phyloP scores from a whole-genome alignment of 495 filamentous ascomycete species.

The Mycothermus thermophilus region DNA sequence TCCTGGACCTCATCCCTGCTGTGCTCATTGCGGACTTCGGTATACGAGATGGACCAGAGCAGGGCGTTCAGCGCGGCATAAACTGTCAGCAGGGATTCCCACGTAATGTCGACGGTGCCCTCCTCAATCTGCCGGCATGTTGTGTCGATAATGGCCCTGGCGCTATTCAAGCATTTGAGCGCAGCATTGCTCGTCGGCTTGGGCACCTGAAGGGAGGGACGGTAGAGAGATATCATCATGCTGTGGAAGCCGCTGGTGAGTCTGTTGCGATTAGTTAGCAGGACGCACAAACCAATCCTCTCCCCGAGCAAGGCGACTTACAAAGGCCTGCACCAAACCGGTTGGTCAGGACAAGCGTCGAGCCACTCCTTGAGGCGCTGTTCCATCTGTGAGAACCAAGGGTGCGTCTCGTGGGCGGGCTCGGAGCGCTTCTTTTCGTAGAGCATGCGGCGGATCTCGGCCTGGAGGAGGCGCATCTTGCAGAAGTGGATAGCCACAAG shows the following conservation, averaged over 20 bases:
- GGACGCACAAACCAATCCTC: too few relatives aligned
- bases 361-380: conserved; percentile 62
- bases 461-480: conserved; percentile 76
- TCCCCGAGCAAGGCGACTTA: conserved; percentile 15
- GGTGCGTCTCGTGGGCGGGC: conserved; percentile 60
- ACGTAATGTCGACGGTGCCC: conserved; percentile 68
- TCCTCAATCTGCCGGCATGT: conserved; percentile 62
- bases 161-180: conserved; percentile 65
- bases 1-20: conserved; percentile 54
- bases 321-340: conserved; percentile 40
- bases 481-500: conserved; percentile 81
- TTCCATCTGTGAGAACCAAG: conserved; percentile 75
- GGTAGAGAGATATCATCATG: conserved; percentile 70
- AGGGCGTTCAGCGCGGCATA: conserved; percentile 81
- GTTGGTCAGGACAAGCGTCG: conserved; percentile 29
- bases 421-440: conserved; percentile 66
- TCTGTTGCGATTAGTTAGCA: conserved; percentile 31
- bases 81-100: conserved; percentile 75
- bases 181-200: conserved; percentile 65
- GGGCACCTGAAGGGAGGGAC: conserved; percentile 81
- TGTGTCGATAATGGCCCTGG: conserved; percentile 62
- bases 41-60: conserved; percentile 77
- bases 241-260: conserved; percentile 65
- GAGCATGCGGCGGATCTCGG: conserved; percentile 69
- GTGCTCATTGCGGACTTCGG: conserved; percentile 60